Conservation (phyloP, 257 asterid genomes). For the Parsonsia alboflavescens region DNA sequence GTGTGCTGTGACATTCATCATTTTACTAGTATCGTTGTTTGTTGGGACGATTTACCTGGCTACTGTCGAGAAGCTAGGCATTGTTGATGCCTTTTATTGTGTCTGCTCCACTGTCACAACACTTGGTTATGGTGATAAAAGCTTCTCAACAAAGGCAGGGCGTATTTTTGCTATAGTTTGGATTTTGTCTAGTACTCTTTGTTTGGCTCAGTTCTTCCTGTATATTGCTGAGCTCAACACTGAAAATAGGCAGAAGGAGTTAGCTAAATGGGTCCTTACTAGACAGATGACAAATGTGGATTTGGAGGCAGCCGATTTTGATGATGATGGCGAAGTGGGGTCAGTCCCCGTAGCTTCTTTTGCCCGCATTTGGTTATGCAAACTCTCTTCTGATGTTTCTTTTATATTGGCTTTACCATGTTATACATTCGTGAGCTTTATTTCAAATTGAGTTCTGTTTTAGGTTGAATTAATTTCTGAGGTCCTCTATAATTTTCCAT, state of each 20-base stretch:
- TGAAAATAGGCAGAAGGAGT: constrained; percentile 55
- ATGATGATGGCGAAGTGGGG: constrained; percentile 66
- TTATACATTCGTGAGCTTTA: background rate
- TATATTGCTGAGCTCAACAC: constrained; percentile 70
- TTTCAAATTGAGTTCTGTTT: background rate
- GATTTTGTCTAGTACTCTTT: constrained; percentile 70
- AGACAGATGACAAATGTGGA: constrained; percentile 66
- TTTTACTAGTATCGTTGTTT: constrained; percentile 44
- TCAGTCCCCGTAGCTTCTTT: constrained; percentile 25
- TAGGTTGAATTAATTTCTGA: background rate
- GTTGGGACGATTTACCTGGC: constrained; percentile 52
- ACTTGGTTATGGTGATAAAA: constrained; percentile 88
- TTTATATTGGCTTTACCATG: background rate
- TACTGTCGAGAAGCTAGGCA: constrained; percentile 51
- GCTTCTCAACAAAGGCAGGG: constrained; percentile 79
- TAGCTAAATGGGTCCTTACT: constrained; percentile 52
- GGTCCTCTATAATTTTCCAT: constrained; percentile 8
- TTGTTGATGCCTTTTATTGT: constrained; percentile 74
- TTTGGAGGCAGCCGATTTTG: constrained; percentile 87
- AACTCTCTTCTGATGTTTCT: background rate
- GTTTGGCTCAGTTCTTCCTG: constrained; percentile 70
- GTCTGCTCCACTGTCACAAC: constrained; percentile 84
- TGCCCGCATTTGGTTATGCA: background rate
- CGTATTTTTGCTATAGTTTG: constrained; percentile 80
- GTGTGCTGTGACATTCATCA: constrained; percentile 29